Base-by-base conservation (phyloP, 2,329 filamentous ascomycete species). In the Thelonectria olida region DNA sequence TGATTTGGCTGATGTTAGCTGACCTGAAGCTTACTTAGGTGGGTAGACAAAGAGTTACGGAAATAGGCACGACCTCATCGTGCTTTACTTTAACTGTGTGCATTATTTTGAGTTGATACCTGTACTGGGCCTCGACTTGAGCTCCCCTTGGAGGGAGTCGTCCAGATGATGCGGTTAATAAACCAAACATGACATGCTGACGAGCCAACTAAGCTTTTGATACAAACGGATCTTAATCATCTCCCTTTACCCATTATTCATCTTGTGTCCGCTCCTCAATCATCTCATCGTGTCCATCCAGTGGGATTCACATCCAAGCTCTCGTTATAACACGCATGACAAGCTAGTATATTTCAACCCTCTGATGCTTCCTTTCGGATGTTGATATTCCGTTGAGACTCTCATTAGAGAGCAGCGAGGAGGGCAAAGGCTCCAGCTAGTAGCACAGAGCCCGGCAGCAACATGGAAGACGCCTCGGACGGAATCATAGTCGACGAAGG, bases 351-450 rank as follows among this genome's bases (percentile, higher is more conserved):
- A 20, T 31, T 41, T 28, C 13, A 31, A n/a, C 20, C 5, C 10
- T 41, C 19, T 7, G 7, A 23, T n/a, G 19, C 4, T 54, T 17
- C 27, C 27, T 8, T 13, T 23, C 22, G 10, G 10, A 38, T 7
- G 22, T 13, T 19, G 7, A 45, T n/a, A 10, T 6, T 17, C 36
- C 3, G 15, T 25, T 7, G n/a, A 22, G 2, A 28, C 12, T 45
- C 25, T 7, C n/a, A 36, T 59, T 39, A 66, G 10, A 66, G 58
- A 15, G 47, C 55, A 41, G 58, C 55, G 6, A 56, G 12, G n/a
- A 57, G 36, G 12, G 50, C 48, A n/a, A 59, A 49, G 13, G 58
- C 28, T 9, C 61, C 58, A 2, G 55, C 52, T 12, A 64, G 34
- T 5, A 60, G 19, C 22, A 66, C 12, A 8, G 64, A 58, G 2